phyloP scores from a whole-genome alignment of 441 rosid species.

The Pelargonium fulgidum region DNA sequence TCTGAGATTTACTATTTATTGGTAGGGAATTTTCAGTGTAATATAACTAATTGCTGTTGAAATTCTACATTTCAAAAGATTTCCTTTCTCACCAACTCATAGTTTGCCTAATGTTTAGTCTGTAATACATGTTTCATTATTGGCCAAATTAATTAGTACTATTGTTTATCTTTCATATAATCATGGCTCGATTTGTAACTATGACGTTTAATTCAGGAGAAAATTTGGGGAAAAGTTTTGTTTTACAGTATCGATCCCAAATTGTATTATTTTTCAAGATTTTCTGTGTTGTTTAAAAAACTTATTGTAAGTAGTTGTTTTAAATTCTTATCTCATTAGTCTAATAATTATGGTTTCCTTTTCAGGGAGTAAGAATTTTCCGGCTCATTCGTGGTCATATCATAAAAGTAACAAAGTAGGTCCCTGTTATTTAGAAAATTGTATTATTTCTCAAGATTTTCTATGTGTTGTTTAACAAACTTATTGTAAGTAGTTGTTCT shows the following conservation, averaged over 20 bases:
- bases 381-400: no score
- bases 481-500: not conserved
- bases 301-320: not conserved
- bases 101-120: not conserved
- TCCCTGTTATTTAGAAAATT: no score
- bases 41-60: not conserved
- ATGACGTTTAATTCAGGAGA: not conserved
- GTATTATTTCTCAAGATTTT: not conserved
- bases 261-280: not conserved
- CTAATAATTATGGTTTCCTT: not conserved
- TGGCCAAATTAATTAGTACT: not conserved
- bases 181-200: not conserved
- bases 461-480: not conserved
- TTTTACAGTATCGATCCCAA: not conserved
- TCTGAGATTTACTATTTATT: not conserved
- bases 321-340: not conserved
- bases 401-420: no score
- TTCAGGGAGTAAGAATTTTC: no score
- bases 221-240: not conserved
- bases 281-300: not conserved
- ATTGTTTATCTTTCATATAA: not conserved
- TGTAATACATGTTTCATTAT: not conserved
- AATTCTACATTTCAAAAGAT: not conserved
- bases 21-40: not conserved
- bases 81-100: not conserved